phyloP scores from a whole-genome alignment of 345 rosid species.

The Arabidopsis arenosa region DNA sequence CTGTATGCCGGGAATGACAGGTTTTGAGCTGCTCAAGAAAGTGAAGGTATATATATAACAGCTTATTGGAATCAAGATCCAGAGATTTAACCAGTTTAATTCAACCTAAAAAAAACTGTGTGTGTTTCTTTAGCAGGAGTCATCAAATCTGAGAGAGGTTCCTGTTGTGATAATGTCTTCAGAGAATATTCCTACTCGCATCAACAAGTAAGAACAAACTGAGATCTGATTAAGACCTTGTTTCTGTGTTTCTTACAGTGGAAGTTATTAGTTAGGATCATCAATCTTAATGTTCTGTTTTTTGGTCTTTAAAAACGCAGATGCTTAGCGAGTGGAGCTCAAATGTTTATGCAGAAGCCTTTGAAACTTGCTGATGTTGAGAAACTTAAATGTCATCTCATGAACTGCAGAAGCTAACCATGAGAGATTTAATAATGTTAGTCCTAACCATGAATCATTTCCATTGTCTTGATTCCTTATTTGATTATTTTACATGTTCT shows the following conservation, averaged over 20 bases:
- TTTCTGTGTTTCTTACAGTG: not conserved
- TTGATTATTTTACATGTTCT: conserved; percentile 10
- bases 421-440: conserved; percentile 25
- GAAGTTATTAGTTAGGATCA: not conserved
- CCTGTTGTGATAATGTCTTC: conserved; percentile 94
- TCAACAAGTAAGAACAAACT: conserved; percentile 57
- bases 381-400: conserved; percentile 59
- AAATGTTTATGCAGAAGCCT: conserved; percentile 92
- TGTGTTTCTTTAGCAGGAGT: conserved; percentile 59
- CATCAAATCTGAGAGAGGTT: conserved; percentile 68
- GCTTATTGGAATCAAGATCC: not conserved
- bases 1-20: conserved; percentile 97
- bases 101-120: not conserved
- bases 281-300: not conserved
- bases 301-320: conserved; percentile 33
- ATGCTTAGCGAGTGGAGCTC: conserved; percentile 91
- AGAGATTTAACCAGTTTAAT: not conserved
- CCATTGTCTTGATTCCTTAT: conserved; percentile 27
- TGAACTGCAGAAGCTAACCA: conserved; percentile 47
- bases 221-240: conserved; percentile 3
- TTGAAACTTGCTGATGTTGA: conserved; percentile 73
- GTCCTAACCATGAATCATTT: conserved; percentile 4
- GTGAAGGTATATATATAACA: conserved; percentile 60
- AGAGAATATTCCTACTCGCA: conserved; percentile 73
- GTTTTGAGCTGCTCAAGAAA: conserved; percentile 83